Evolutionary conservation across 768 basidiomycete species (phyloP), one percentile per base, ranked within the genome.

Genomic region (Trametes meyenii): DNA sequence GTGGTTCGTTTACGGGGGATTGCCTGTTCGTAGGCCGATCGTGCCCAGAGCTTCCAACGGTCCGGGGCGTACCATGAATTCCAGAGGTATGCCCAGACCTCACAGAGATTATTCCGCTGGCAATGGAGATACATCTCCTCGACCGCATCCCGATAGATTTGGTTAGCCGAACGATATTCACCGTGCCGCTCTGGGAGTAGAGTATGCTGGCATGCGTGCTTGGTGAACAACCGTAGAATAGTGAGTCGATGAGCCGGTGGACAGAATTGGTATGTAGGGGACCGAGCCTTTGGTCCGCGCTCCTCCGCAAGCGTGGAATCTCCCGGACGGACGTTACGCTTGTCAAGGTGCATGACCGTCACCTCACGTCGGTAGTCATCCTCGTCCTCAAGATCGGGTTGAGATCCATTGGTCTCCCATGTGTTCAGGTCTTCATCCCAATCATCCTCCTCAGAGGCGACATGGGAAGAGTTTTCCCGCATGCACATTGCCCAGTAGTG

Each of bases 41-140:
- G 63, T 7, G 67, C 60, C 69, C 69, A 70, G 14, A 72, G 62
- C 10, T 16, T 29, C 72, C 73, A 74, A 46, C 67, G 69, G 5
- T 65, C 53, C 21, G 62, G 67, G 13, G 55, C 58, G 61, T 72
- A 74, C 73, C 73, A 73, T 6, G 61, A 57, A 44, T 69, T 71
- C 70, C 72, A 73, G 26, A 73, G 33, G 59, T 73, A 72, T 5
- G 70, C 72, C 71, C 70, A 73, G 33, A 69, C 68, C 23, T 49
- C 46, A 39, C 14, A 1, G 19, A 39, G 19, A 8, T 42, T 39
- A 24, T 39, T 54, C 3, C 17, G 5, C 16, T 40, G 12, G 39
- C 39, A 40, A 13, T 39, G n/a, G n/a, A n/a, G n/a, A n/a, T n/a
- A n/a, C n/a, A n/a, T n/a, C n/a, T n/a, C n/a, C n/a, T n/a, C n/a